Percentiles rank a stretch among this genome's conserved stretches.
These are phyloP conservation scores for Meyerozyma smithsonii DNA, from an alignment of 1,139 yeast genomes.

Conservation along the genomic window DNA sequence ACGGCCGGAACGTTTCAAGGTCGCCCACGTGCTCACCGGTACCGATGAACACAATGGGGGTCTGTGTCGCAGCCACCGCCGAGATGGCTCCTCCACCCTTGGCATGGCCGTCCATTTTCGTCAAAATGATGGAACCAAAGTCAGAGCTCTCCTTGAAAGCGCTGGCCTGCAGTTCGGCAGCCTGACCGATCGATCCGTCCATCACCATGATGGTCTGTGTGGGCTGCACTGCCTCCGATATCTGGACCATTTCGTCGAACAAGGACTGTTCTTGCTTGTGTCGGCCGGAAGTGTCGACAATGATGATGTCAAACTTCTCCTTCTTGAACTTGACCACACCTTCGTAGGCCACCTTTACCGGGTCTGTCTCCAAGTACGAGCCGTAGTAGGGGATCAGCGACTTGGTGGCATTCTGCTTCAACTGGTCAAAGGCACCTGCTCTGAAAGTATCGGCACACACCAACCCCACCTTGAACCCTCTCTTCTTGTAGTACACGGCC, in stretches of 20 bases:
- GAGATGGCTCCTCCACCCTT: slow-evolving; percentile 99
- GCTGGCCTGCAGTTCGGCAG: slow-evolving; percentile 90
- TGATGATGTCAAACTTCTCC: slow-evolving; percentile 88
- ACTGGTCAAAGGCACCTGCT: slow-evolving; percentile 99
- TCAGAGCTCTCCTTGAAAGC: slow-evolving; percentile 93
- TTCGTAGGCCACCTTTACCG: slow-evolving; percentile 83
- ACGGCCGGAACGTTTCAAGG: slow-evolving; percentile 86
- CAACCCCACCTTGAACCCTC: slow-evolving; percentile 92
- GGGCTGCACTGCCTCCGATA: slow-evolving; percentile 79
- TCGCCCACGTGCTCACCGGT: slow-evolving; percentile 97
- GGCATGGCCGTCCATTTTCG: slow-evolving; percentile 98
- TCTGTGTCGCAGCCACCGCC: slow-evolving; percentile 94
- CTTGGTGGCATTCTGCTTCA: slow-evolving; percentile 94
- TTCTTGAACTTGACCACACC: slow-evolving; percentile 91
- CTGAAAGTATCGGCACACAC: slow-evolving; percentile 99
- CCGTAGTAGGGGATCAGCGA: slow-evolving; percentile 94
- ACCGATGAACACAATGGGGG: slow-evolving; percentile 96
- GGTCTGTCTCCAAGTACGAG: slow-evolving; percentile 92
- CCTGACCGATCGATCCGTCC: slow-evolving; percentile 97
- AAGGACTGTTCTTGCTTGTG: slow-evolving; percentile 92
- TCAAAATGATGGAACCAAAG: slow-evolving; percentile 91
- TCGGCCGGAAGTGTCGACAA: slow-evolving; percentile 97
- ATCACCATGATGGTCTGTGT: slow-evolving; percentile 95
- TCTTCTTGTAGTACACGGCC: slow-evolving; percentile 88
- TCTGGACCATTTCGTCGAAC: slow-evolving; percentile 93